A percentile compares a stretch with the other conserved stretches of the same genome.
These are phyloP conservation scores for Knoxia roxburghii DNA, from an alignment of 257 asterid species.

Conservation along the genomic window DNA sequence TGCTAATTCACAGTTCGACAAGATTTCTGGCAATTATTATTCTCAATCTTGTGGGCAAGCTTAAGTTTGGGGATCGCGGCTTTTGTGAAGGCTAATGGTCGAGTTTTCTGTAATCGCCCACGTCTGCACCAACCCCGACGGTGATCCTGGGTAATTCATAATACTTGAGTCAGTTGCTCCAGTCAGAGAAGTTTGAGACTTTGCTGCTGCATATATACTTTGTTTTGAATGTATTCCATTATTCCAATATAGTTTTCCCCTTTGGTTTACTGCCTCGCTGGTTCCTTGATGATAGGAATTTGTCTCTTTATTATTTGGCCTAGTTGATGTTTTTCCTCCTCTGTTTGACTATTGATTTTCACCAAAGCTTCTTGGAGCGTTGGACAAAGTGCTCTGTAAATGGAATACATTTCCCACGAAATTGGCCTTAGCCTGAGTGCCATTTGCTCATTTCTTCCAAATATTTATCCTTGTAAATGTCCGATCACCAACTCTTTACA, in stretches of 20 bases:
- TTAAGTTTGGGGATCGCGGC: constrained; percentile 55
- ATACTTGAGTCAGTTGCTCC: constrained; percentile 5
- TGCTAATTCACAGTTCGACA: constrained; percentile 40
- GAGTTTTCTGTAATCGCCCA: constrained; percentile 80
- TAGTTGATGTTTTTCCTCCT: not conserved
- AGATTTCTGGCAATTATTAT: constrained; percentile 48
- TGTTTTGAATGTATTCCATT: not conserved
- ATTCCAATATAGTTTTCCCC: not conserved
- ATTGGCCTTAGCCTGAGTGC: too few species aligned
- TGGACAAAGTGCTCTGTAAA: constrained; percentile 7
- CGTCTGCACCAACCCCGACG: constrained; percentile 64
- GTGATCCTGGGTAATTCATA: constrained; percentile 31
- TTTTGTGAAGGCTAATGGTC: constrained; percentile 66
- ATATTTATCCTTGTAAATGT: constrained; percentile 7
- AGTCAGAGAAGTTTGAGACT: not conserved
- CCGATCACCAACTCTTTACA: not conserved
- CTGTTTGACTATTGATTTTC: not conserved
- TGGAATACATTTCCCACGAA: not conserved
- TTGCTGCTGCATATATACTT: constrained; percentile 3
- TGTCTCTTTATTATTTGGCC: not conserved
- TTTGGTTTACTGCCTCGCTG: too few species aligned
- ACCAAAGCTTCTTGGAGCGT: not conserved
- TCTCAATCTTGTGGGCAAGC: constrained; percentile 75
- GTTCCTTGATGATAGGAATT: not conserved
- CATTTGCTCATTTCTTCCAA: too few species aligned